Base-by-base conservation (phyloP, 257 asterid genomes). In the Pogostemon cablin region DNA sequence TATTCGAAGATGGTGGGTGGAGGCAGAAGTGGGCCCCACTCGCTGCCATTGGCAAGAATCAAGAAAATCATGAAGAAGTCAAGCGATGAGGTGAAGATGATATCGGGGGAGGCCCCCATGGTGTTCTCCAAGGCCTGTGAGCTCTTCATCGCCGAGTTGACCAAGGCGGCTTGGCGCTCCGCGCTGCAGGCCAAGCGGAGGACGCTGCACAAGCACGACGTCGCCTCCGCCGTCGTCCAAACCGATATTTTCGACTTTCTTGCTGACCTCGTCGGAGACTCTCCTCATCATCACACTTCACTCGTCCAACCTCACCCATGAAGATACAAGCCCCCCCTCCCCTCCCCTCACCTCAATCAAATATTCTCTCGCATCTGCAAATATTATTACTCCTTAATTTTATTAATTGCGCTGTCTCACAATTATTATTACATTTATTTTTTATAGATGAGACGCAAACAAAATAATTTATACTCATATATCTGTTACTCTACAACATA, bases 51-150 rank as follows among this genome's bases (percentile, higher is more conserved):
- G 10, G 97, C 97, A 15, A 79, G 88, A 65, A 85, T 87, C 69
- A 82, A 83, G 89, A 85, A 86, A 65, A 80, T 82, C n/a, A 82
- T 81, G 97, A 91, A 91, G 87, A 85, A 85, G 20, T 91, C 97
- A 39, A 77, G 87, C 9, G 91, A 82, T 17, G 91, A 88, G 35
- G 96, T 85, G 43, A 91, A 88, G 46, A 87, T 91, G 96, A 91
- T 91, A 38, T 88, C 97, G 0, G 95, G 96, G 0, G 97, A 91
- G 77, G 95, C 97, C 1, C 97, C 96, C 0, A 84, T 91, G 38
- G 82, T 88, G 15, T 80, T 88, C 60, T 84, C 96, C 0, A 91
- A 87, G 73, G 97, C 95, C 10, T 88, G 97, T 53, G 97, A 91
- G 69, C 59, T 91, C 5, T 88, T 91, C 73, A 84, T 90, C 37